Evolutionary conservation across 106 monocot species (phyloP), one percentile per base, ranked within the genome.

Genomic region (Dendrobium huoshanense): DNA sequence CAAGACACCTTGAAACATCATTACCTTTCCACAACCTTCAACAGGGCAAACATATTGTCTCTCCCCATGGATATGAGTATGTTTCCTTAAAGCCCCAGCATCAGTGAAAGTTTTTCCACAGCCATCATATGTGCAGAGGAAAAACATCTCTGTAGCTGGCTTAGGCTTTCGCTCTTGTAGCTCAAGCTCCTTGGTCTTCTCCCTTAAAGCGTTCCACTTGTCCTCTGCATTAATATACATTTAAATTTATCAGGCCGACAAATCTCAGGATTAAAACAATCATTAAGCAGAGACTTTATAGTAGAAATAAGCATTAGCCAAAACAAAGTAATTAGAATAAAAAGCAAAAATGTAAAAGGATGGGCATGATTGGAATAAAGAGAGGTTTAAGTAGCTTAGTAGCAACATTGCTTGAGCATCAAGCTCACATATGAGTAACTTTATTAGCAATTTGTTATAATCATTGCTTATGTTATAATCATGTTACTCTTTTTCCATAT

Each of bases 1-100:
- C 9, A 29, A 85, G 19, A 78, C 42, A 13, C 55, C 58, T 77
- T 15, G 3, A 80, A 0, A 56, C 10, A 75, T 4, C 41, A 84
- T 85, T 86, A 93, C 93, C 90, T 88, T 93, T 67, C 85, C 90
- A 84, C 93, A 93, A 2, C 88, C 87, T 41, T 88, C 88, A 81
- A 79, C 88, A 80, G 79, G 85, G 61, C 93, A 93, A 80, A 81
- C 85, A 85, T 84, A 80, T 72, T 93, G 90, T 76, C 88, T 86
- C 80, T 93, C 87, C n/a, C 90, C 93, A 80, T 90, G 90, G 18
- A 80, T 80, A 61, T 88, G 88, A 67, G 86, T 77, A 85, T 93
- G 93, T 79, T 93, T 93, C 72, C 75, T 90, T 44, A 86, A 81
- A 77, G 86, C 79, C 22, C 79, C 85, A 40, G 61, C 84, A 75